Evolutionary conservation across 306 rosid species (phyloP).

Genomic region (Begonia fuchsioides): DNA sequence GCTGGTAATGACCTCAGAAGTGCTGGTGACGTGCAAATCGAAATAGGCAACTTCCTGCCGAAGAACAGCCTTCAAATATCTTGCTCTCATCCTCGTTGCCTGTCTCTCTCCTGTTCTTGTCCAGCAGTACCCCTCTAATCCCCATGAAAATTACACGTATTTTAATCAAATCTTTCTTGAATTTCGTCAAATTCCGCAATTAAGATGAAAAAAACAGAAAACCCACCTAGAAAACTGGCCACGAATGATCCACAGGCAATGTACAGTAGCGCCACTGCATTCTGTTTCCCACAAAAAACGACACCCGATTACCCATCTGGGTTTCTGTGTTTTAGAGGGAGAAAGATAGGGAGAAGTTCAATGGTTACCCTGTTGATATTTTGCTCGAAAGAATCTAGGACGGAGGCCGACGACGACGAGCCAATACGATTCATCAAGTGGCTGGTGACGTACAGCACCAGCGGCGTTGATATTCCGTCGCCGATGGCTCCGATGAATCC

Average conservation of each 20-base stretch:
- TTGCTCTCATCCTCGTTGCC: slow-evolving; percentile 78
- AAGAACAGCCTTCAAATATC: slow-evolving; percentile 64
- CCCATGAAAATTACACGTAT: too few species aligned
- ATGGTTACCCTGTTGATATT: slow-evolving; percentile 25
- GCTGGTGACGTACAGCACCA: slow-evolving; percentile 29
- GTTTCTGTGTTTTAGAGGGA: neutral
- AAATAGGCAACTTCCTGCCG: slow-evolving; percentile 91
- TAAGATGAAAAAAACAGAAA: too few species aligned
- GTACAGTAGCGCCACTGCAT: slow-evolving; percentile 54
- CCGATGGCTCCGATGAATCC: slow-evolving; percentile 63
- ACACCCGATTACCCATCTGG: neutral
- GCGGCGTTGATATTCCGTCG: slow-evolving; percentile 52
- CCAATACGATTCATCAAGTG: slow-evolving; percentile 40
- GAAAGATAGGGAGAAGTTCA: neutral
- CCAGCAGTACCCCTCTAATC: slow-evolving; percentile 86
- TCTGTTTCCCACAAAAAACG: slow-evolving; percentile 35
- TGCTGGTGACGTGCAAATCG: slow-evolving; percentile 83
- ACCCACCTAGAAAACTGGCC: slow-evolving; percentile 74
- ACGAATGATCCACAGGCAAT: slow-evolving; percentile 56
- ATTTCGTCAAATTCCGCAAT: too few species aligned
- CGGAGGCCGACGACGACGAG: neutral
- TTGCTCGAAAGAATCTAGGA: slow-evolving; percentile 6
- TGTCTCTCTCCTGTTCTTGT: slow-evolving; percentile 93
- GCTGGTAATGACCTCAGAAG: slow-evolving; percentile 75
- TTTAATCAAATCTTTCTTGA: too few species aligned